Percentiles rank a stretch among this genome's conserved stretches.
These are phyloP conservation scores for Pythium rhizo-oryzae DNA, from an alignment of 352 stramenopile genomes.

Conservation along the genomic window DNA sequence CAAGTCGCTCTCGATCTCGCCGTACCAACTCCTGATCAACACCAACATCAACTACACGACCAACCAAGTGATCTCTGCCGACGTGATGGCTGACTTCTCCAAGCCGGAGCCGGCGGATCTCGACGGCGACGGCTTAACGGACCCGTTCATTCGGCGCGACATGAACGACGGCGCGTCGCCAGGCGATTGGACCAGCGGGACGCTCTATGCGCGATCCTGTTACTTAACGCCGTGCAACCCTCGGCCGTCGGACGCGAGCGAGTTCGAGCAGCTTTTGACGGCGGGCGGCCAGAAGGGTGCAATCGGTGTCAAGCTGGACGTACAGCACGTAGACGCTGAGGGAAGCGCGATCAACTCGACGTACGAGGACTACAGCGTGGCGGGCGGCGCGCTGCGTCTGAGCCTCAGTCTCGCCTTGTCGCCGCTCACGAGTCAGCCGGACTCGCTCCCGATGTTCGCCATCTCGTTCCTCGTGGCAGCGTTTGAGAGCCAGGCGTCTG, in stretches of 20 bases:
- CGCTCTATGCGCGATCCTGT: constrained; percentile 4
- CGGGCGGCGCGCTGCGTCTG: neutral
- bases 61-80: neutral
- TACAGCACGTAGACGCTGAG: neutral
- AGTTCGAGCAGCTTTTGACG: neutral
- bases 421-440: neutral
- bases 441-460: neutral
- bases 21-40: neutral
- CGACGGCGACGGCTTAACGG: neutral
- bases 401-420: neutral
- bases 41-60: neutral
- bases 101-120: neutral
- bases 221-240: neutral
- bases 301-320: neutral
- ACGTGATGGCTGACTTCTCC: neutral
- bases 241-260: neutral
- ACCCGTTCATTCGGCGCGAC: neutral
- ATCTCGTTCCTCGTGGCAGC: constrained; percentile 12
- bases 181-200: neutral
- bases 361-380: constrained; percentile 4
- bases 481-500: neutral
- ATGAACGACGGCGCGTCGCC: neutral
- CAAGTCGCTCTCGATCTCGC: constrained; percentile 6
- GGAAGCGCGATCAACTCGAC: neutral
- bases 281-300: neutral